phyloP scores from a whole-genome alignment of 192 early-diverging fungal genomes.

The Linnemannia hyalina region DNA sequence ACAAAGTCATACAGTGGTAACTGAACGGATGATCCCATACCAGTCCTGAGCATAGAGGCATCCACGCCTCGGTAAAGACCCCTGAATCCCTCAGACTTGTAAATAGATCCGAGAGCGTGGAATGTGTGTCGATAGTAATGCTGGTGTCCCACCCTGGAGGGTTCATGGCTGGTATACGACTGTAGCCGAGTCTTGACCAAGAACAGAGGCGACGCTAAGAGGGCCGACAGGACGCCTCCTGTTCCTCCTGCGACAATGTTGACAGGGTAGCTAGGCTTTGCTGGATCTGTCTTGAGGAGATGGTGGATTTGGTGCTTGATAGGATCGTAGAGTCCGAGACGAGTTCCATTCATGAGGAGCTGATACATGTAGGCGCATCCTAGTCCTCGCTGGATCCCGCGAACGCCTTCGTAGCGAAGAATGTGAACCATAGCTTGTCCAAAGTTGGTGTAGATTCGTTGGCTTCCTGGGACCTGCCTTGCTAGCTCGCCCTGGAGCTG shows the following conservation, averaged over 20 bases:
- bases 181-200: conserved; percentile 93
- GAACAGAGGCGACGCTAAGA: conserved; percentile 87
- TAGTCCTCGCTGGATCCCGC: conserved; percentile 91
- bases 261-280: conserved; percentile 63
- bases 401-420: conserved; percentile 83
- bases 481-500: conserved; percentile 95
- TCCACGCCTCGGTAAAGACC: conserved; percentile 91
- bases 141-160: conserved; percentile 81
- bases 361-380: conserved; percentile 91
- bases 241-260: conserved; percentile 81
- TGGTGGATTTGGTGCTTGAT: conserved; percentile 69
- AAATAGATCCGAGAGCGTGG: conserved; percentile 76
- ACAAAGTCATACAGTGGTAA: conserved; percentile 90
- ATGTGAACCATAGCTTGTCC: conserved; percentile 84
- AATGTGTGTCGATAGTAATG: conserved; percentile 84
- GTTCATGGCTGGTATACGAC: conserved; percentile 73
- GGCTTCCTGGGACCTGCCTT: conserved; percentile 60
- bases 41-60: conserved; percentile 91
- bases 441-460: conserved; percentile 80
- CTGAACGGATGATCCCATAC: conserved; percentile 90
- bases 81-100: conserved; percentile 75
- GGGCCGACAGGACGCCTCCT: conserved; percentile 86
- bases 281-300: conserved; percentile 52
- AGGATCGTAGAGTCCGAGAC: conserved; percentile 95
- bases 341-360: conserved; percentile 91